Evolutionary conservation across 2,329 filamentous ascomycete species (phyloP).

Genomic region (Alternaria longipes): DNA sequence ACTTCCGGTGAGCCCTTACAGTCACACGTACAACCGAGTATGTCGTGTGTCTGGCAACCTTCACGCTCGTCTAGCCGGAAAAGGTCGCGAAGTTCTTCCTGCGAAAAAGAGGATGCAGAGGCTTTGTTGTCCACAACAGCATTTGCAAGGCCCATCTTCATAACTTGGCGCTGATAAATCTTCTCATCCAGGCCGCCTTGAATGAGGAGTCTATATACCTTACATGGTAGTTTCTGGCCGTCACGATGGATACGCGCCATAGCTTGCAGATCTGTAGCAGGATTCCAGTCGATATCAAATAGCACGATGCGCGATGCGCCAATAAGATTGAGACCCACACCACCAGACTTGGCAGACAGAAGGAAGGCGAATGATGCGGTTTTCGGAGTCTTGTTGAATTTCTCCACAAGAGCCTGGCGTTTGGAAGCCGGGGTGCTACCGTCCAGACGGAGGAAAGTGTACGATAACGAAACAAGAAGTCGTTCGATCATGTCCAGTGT

Average conservation of each 20-base stretch:
- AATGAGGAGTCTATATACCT: slow-evolving; percentile 74
- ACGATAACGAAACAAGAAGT: slow-evolving; percentile 67
- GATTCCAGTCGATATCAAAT: slow-evolving; percentile 81
- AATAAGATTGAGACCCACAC: slow-evolving; percentile 74
- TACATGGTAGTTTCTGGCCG: slow-evolving; percentile 72
- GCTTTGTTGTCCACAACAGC: slow-evolving; percentile 75
- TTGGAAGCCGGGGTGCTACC: slow-evolving; percentile 71
- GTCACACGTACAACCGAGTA: slow-evolving; percentile 70
- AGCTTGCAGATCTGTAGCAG: slow-evolving; percentile 75
- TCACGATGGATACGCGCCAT: slow-evolving; percentile 79
- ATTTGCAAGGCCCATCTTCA: slow-evolving; percentile 74
- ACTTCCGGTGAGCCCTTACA: slow-evolving; percentile 58
- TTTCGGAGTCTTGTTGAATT: slow-evolving; percentile 70
- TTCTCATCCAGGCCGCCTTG: slow-evolving; percentile 77
- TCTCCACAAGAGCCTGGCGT: slow-evolving; percentile 73
- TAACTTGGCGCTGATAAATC: slow-evolving; percentile 77
- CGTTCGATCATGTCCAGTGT: slow-evolving; percentile 73
- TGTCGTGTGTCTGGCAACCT: slow-evolving; percentile 72
- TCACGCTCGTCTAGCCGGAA: slow-evolving; percentile 71
- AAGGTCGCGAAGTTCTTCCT: slow-evolving; percentile 71
- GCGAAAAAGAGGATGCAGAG: slow-evolving; percentile 68
- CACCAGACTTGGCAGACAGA: slow-evolving; percentile 76
- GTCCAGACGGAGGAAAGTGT: slow-evolving; percentile 73
- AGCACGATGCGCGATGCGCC: slow-evolving; percentile 75
- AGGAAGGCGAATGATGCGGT: slow-evolving; percentile 72